Percentiles rank a stretch among this genome's conserved stretches.
Conservation (phyloP, 495 filamentous ascomycete species). For the Hyphodiscus hymeniophilus region DNA sequence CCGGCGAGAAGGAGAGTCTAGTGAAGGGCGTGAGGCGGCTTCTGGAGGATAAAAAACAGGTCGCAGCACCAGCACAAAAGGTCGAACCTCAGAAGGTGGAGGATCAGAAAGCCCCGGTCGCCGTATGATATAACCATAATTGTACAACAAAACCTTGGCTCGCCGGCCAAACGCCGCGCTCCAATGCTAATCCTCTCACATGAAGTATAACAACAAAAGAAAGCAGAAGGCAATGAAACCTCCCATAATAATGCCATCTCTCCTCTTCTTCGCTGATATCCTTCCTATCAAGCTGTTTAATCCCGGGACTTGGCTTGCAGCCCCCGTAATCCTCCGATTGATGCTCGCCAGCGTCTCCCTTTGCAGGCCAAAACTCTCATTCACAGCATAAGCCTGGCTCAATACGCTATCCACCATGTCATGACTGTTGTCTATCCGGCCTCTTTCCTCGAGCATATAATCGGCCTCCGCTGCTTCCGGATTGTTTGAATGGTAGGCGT, state of each 20-base stretch:
- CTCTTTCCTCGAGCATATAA: slow-evolving; percentile 92
- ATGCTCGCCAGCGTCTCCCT: slow-evolving; percentile 78
- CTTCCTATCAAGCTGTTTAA: slow-evolving; percentile 88
- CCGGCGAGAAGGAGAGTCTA: slow-evolving; percentile 61
- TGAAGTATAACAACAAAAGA: slow-evolving; percentile 75
- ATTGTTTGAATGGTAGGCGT: slow-evolving; percentile 74
- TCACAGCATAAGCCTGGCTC: slow-evolving; percentile 94
- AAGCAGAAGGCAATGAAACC: slow-evolving; percentile 86
- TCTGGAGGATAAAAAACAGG: slow-evolving; percentile 38
- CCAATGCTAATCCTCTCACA: slow-evolving; percentile 36
- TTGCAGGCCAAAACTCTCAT: slow-evolving; percentile 83
- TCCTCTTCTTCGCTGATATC: slow-evolving; percentile 90
- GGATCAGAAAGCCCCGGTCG: slow-evolving; percentile 1
- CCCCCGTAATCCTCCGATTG: slow-evolving; percentile 78
- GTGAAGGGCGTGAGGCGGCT: slow-evolving; percentile 61
- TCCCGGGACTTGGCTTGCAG: slow-evolving; percentile 83
- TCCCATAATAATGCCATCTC: slow-evolving; percentile 91
- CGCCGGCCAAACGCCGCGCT: slow-evolving; percentile 20
- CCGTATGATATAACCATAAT: slow-evolving; percentile 21
- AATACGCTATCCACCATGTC: slow-evolving; percentile 83
- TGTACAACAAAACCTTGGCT: slow-evolving; percentile 20
- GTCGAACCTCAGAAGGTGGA: slow-evolving; percentile 1
- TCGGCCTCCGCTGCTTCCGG: slow-evolving; percentile 79
- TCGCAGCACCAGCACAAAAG: not conserved
- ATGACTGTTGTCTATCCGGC: slow-evolving; percentile 76